Evolutionary conservation across 805 yeast species (phyloP).

Genomic region (Ogataea nitratoaversa): DNA sequence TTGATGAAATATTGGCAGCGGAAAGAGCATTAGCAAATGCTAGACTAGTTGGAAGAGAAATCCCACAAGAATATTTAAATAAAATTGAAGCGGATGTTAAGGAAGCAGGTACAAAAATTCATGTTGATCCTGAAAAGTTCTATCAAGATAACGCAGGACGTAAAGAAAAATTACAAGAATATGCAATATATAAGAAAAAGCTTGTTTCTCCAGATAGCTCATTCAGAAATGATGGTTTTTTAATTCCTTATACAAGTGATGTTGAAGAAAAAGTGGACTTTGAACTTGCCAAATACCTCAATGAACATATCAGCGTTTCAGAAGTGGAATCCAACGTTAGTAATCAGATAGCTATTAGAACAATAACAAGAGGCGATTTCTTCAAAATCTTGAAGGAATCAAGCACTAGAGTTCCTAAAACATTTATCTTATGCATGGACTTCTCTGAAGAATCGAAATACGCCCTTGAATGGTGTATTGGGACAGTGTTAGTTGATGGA

Average conservation of each 20-base stretch:
- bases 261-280: slow-evolving; percentile 61
- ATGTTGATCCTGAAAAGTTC: slow-evolving; percentile 39
- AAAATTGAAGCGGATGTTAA: slow-evolving; percentile 29
- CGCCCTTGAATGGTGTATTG: slow-evolving; percentile 86
- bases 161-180: slow-evolving; percentile 50
- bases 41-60: slow-evolving; percentile 33
- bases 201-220: slow-evolving; percentile 54
- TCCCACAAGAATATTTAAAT: slow-evolving; percentile 29
- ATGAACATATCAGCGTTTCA: slow-evolving; percentile 51
- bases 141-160: slow-evolving; percentile 48
- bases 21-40: slow-evolving; percentile 61
- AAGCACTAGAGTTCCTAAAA: slow-evolving; percentile 34
- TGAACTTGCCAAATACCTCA: slow-evolving; percentile 50
- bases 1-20: slow-evolving; percentile 54
- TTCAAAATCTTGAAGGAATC: slow-evolving; percentile 38
- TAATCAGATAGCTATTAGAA: slow-evolving; percentile 60
- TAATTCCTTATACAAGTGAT: slow-evolving; percentile 64
- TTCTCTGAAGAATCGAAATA: slow-evolving; percentile 76
- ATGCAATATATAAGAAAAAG: slow-evolving; percentile 54
- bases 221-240: slow-evolving; percentile 24
- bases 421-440: slow-evolving; percentile 77
- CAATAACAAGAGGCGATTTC: slow-evolving; percentile 65
- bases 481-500: slow-evolving; percentile 78
- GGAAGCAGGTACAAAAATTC: slow-evolving; percentile 39
- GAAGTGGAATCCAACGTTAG: slow-evolving; percentile 48